Base-by-base conservation (phyloP, 2,329 filamentous ascomycete genomes). In the Fusarium poae region DNA sequence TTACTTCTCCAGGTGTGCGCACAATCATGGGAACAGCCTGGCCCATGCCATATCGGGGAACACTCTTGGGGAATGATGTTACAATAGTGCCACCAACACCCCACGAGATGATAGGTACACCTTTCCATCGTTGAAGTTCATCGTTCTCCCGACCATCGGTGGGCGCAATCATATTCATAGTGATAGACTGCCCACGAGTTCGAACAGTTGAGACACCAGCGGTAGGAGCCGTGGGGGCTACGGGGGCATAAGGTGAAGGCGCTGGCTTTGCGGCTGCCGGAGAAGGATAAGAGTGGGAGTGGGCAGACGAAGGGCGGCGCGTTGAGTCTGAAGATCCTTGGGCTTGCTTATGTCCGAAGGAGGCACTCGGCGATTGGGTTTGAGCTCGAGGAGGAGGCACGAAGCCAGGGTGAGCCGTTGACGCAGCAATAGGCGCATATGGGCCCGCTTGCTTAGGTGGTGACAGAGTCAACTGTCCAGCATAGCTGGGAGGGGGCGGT, bases 51-150 rank as follows among this genome's bases (percentile, higher is more conserved):
- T 97, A 98, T 46, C 94, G 89, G 16, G 95, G 94, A 34, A 96
- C 88, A 69, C 95, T 91, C 77, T 92, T 94, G 0, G 97, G 96
- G 74, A 98, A 97, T 43, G 90, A 93, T 2, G 92, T 94, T 4
- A 97, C 85, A 13, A 97, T 82, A 3, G 88, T 87, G 15, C 96
- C 96, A 21, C 94, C 94, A 49, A 97, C 89, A 4, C 93, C 94
- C 91, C 97, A 99, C 1, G 87, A 88, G 74, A 98, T 91, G 15
- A 97, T 86, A 0, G 97, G 96, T 15, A 88, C 87, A 5, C 97
- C 97, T 80, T 92, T 94, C 96, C 96, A 99, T 70, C 96, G 86
- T 77, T 97, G 87, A 9, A 99, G 82, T 3, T 90, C 89, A 80
- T 99, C 96, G 20, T 88, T 80, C 73, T 91, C 88, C 21, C 87